Evolutionary conservation across 257 asterid species (phyloP).

Genomic region (Linaria vulgaris): DNA sequence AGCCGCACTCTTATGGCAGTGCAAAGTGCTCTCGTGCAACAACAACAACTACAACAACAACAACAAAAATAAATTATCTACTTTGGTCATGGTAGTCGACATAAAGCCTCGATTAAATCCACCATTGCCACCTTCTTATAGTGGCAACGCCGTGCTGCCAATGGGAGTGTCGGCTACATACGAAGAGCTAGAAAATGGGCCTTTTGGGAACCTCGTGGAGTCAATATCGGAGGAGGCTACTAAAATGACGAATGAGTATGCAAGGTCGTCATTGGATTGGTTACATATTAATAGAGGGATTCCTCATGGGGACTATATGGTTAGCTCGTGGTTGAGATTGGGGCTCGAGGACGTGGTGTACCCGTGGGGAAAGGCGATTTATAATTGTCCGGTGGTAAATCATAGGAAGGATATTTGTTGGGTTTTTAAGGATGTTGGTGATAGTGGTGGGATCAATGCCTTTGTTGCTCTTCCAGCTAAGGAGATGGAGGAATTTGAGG

Average conservation of each 20-base stretch:
- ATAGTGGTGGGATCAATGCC: conserved; percentile 40
- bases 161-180: conserved; percentile 36
- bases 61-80: conserved; percentile 24
- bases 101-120: conserved; percentile 43
- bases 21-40: conserved; percentile 44
- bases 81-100: conserved; percentile 40
- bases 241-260: conserved; percentile 43
- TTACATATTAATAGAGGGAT: conserved; percentile 48
- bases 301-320: conserved; percentile 47
- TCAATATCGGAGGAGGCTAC: conserved; percentile 34
- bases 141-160: conserved; percentile 47
- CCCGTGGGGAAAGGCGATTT: conserved; percentile 52
- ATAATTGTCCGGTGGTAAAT: conserved; percentile 49
- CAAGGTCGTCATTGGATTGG: conserved; percentile 51
- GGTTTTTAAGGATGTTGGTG: conserved; percentile 43
- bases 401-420: conserved; percentile 45
- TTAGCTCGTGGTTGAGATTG: conserved; percentile 52
- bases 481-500: conserved; percentile 44
- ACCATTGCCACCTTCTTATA: conserved; percentile 35
- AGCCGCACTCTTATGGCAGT: conserved; percentile 43
- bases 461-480: conserved; percentile 44
- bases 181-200: conserved; percentile 39
- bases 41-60: not conserved
- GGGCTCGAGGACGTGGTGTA: conserved; percentile 43
- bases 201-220: conserved; percentile 35